phyloP scores from a whole-genome alignment of 2,329 filamentous ascomycete genomes.

The Biscogniauxia mediterranea region DNA sequence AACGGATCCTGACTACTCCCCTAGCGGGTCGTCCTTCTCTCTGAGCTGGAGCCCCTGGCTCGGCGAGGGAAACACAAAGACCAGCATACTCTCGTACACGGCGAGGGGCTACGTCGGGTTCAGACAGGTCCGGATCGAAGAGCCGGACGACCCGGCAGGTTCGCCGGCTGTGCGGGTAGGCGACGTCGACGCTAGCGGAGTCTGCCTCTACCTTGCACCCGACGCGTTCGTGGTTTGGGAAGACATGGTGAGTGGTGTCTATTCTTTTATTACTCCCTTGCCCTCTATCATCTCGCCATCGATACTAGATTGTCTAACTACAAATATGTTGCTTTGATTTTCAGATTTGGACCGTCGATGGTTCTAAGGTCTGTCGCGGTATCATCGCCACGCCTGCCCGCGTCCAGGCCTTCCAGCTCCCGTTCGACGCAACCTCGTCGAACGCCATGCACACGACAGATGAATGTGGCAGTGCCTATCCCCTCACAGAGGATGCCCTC shows the following conservation, averaged over 20 bases:
- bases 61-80: conserved; percentile 32
- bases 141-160: conserved; percentile 35
- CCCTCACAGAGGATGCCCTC: conserved; percentile 30
- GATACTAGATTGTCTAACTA: neutral
- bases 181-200: conserved; percentile 42
- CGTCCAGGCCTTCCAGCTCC: conserved; percentile 50
- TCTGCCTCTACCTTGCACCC: conserved; percentile 49
- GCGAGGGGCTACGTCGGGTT: conserved; percentile 55
- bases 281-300: neutral
- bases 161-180: conserved; percentile 40
- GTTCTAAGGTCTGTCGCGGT: conserved; percentile 46
- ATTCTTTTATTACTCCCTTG: neutral
- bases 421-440: conserved; percentile 34
- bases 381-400: conserved; percentile 52
- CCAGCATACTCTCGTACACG: conserved; percentile 50
- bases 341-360: conserved; percentile 43
- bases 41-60: conserved; percentile 57
- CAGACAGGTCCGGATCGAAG: conserved; percentile 44
- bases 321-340: conserved; percentile 10
- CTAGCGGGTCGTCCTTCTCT: conserved; percentile 48
- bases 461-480: conserved; percentile 48
- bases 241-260: conserved; percentile 40
- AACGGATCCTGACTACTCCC: conserved; percentile 48
- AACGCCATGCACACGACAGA: conserved; percentile 37
- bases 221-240: conserved; percentile 59